phyloP scores from a whole-genome alignment of 2,329 filamentous ascomycete species.

The Rugonectria rugulosa region DNA sequence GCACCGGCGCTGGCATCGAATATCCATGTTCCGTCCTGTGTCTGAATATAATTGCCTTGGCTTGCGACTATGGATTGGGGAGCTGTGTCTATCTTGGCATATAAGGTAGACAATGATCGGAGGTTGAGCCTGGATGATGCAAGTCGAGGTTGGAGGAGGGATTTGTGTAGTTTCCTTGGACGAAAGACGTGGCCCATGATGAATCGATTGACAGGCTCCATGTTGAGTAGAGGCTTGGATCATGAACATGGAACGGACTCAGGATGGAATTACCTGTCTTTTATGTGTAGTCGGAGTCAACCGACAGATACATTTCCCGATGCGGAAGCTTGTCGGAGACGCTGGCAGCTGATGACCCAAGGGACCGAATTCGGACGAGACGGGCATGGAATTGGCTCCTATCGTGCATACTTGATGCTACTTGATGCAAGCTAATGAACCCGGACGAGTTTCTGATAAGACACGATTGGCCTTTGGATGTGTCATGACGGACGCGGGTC shows the following conservation, averaged over 20 bases:
- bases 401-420: not conserved
- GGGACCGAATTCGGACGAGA: not conserved
- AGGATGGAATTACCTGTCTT: not conserved
- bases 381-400: not conserved
- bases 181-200: not conserved
- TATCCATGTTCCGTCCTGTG: not conserved
- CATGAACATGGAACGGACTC: no score
- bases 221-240: not conserved
- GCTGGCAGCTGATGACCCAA: not conserved
- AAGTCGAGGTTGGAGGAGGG: not conserved
- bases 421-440: not conserved
- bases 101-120: not conserved
- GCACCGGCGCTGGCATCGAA: slow-evolving; percentile 24
- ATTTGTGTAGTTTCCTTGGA: not conserved
- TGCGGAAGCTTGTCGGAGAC: slow-evolving; percentile 10
- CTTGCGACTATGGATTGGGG: not conserved
- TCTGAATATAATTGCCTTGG: slow-evolving; percentile 3
- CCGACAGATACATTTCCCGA: not conserved
- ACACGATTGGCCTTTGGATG: not conserved
- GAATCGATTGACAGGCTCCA: not conserved
- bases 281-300: not conserved
- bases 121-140: not conserved
- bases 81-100: slow-evolving; percentile 1
- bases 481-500: not conserved
- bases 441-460: no score